Evolutionary conservation across 2,329 filamentous ascomycete genomes (phyloP), one percentile per base, ranked within the genome.

Genomic region (Clarireedia hainanense): DNA sequence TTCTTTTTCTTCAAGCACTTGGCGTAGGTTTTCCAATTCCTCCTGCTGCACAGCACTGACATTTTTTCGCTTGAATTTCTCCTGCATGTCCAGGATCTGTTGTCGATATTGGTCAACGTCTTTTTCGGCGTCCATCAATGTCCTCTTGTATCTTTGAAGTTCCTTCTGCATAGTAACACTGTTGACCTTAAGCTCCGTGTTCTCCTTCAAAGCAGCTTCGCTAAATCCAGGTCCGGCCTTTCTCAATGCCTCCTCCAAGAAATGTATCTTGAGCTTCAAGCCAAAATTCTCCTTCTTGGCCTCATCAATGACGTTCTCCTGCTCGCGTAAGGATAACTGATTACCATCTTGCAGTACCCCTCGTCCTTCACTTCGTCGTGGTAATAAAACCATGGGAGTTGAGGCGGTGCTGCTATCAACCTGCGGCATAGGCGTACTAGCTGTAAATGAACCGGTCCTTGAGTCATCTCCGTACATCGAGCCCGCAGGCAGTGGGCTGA

Each of bases 241-340:
- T 52, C 86, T 83, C 50, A 99, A 74, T 14, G 89, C 89, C 64
- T 97, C 90, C 70, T 99, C 91, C 55, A 99, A 79, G 70, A 95
- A 99, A 71, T 97, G 91, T 52, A 97, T 96, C 72, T 96, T 96
- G 64, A 97, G 80, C 72, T 97, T 97, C 53, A 99, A 78, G 24
- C 90, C 90, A 69, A 97, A 99, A 68, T 99, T 99, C 68, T 97
- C 94, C 75, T 99, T 99, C 69, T 96, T 91, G 65, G 99, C 92
- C 68, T 89, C 89, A 73, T 96, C 89, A 64, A 99, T 92, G 63
- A 94, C 88, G 64, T 90, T 91, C 72, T 97, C 94, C 71, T 99
- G 94, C 69, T 99, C 94, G 59, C 91, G 85, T 57, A 99, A 73
- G 1, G 94, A 96, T 64, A 96, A 79, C 68, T 95, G 86, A 65